Conservation (phyloP, 2,329 filamentous ascomycete species). For the Talaromyces sp. region DNA sequence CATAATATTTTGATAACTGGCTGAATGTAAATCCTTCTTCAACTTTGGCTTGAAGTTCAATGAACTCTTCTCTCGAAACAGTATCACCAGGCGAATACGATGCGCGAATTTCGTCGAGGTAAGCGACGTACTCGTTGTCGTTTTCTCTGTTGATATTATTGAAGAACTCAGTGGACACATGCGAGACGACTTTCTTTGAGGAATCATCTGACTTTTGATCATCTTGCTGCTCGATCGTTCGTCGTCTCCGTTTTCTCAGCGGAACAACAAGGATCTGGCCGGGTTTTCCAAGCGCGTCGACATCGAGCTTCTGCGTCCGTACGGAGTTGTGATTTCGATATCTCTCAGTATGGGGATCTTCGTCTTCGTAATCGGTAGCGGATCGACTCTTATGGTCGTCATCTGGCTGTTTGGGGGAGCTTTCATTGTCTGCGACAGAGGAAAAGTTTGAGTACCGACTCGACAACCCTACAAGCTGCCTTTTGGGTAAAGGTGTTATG, state of each 20-base stretch:
- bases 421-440: conserved; percentile 2
- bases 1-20: conserved; percentile 34
- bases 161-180: conserved; percentile 21
- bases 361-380: neutral
- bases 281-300: conserved; percentile 36
- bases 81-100: conserved; percentile 26
- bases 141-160: conserved; percentile 22
- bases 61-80: conserved; percentile 28
- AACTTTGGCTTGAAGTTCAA: conserved; percentile 29
- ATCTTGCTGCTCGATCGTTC: conserved; percentile 10
- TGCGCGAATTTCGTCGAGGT: conserved; percentile 29
- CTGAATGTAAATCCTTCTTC: conserved; percentile 33
- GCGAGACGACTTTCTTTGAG: conserved; percentile 7
- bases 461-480: conserved; percentile 11
- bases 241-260: conserved; percentile 24
- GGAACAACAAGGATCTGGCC: conserved; percentile 37
- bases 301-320: conserved; percentile 27
- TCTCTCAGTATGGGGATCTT: conserved; percentile 1
- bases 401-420: neutral
- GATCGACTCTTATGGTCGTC: neutral
- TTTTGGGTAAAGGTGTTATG: conserved; percentile 11
- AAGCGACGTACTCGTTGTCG: conserved; percentile 22
- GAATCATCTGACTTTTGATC: conserved; percentile 16
- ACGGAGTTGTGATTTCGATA: neutral
- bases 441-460: conserved; percentile 11